phyloP scores from a whole-genome alignment of 2,329 filamentous ascomycete species.

The Dothistroma septosporum region DNA sequence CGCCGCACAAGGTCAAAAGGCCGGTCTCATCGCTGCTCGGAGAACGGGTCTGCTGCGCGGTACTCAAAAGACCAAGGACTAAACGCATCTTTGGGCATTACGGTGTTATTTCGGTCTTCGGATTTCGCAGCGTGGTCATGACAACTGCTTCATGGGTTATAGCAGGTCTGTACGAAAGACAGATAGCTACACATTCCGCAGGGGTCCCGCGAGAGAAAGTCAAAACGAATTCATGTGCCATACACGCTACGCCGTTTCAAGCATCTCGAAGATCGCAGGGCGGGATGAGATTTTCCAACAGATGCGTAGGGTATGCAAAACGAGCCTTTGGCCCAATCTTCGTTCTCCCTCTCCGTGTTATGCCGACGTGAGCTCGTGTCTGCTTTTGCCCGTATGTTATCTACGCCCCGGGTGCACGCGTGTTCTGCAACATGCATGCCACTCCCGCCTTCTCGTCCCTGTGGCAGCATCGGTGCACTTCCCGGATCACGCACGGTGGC shows the following conservation, averaged over 20 bases:
- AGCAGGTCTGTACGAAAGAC: conserved; percentile 22
- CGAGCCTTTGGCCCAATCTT: background rate
- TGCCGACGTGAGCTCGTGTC: background rate
- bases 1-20: conserved; percentile 98
- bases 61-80: conserved; percentile 99
- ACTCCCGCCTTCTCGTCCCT: background rate
- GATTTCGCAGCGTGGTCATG: conserved; percentile 24
- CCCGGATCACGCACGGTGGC: background rate
- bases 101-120: conserved; percentile 32
- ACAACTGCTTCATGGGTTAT: conserved; percentile 24
- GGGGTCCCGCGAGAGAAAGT: conserved; percentile 19
- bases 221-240: conserved; percentile 27
- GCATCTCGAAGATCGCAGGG: conserved; percentile 3
- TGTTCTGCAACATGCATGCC: no score
- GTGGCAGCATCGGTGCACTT: background rate
- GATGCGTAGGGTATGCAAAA: conserved; percentile 1
- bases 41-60: conserved; percentile 99
- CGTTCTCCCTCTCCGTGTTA: background rate
- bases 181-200: conserved; percentile 20
- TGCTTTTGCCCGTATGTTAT: no score
- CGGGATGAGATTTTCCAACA: background rate
- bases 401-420: no score
- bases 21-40: conserved; percentile 99
- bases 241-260: background rate
- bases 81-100: conserved; percentile 30